Base-by-base conservation (phyloP, 305 asterid genomes). In the Nicotiana rustica region DNA sequence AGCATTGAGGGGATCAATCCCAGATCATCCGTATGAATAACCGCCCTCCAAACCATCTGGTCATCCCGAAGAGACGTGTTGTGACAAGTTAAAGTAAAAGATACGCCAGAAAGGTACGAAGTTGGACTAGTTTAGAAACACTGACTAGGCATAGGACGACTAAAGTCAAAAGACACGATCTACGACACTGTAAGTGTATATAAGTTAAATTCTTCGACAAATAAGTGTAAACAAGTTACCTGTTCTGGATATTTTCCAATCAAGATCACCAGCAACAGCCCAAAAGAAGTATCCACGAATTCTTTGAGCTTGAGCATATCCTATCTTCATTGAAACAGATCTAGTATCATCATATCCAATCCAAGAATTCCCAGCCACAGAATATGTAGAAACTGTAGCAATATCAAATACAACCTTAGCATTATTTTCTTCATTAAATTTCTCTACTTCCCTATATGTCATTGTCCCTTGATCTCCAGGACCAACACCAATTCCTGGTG, bases 211-310 rank as follows among this genome's bases (percentile, higher is more conserved):
- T 4, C n/a, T 5, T 41, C 12, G n/a, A 33, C 36, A 64, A 47
- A 47, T 44, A 15, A 78, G 14, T 10, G 35, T 12, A 38, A n/a
- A 8, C 13, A 75, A 25, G 17, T 67, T 88, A 95, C 98, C 97
- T 83, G 86, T 85, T 86, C 59, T 87, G 0, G 98, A 95, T 55
- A 95, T 90, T 75, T 35, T 82, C 91, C 92, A 88, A 67, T 92
- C 83, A 56, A 84, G 82, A 83, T 95, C 98, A 68, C 91, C 93
- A 69, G 80, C 49, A 33, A 89, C 62, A 17, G 96, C 95, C 98
- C 97, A 95, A 77, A 95, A 91, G 82, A 93, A 95, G 90, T 95
- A 93, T 0, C 98, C 98, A 0, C 97, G 90, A 49, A 93, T 82
- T 3, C 89, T 88, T 10, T 88, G 89, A 17, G 29, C 49, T 52